Conservation (phyloP, 495 filamentous ascomycete species). For the Neurospora sp. region DNA sequence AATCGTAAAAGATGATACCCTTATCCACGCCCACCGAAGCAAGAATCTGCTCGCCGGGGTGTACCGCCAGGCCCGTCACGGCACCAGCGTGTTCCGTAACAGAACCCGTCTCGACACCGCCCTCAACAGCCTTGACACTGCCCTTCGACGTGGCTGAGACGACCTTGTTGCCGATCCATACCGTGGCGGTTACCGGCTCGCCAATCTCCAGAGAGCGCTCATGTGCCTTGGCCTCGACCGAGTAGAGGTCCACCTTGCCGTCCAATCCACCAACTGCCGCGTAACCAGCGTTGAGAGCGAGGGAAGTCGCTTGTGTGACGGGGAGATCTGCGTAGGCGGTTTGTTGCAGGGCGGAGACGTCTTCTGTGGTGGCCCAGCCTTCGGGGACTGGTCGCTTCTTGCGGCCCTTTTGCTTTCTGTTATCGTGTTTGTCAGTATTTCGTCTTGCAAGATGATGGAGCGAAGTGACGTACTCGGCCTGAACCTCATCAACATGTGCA, state of each 20-base stretch:
- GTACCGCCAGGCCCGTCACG: slow-evolving; percentile 65
- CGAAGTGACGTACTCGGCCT: slow-evolving; percentile 53
- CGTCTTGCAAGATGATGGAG: not conserved
- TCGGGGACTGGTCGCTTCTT: slow-evolving; percentile 81
- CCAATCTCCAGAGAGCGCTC: slow-evolving; percentile 54
- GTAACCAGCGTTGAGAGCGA: slow-evolving; percentile 62
- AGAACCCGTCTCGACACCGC: slow-evolving; percentile 50
- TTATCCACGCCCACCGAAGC: slow-evolving; percentile 87
- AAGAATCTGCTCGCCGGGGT: slow-evolving; percentile 76
- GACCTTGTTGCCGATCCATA: slow-evolving; percentile 69
- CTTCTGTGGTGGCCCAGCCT: slow-evolving; percentile 71
- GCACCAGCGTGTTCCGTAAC: slow-evolving; percentile 74
- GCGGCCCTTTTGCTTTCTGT: slow-evolving; percentile 70
- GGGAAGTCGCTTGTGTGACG: slow-evolving; percentile 46
- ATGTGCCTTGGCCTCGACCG: slow-evolving; percentile 58
- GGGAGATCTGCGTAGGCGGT: slow-evolving; percentile 54
- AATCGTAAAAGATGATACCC: slow-evolving; percentile 85
- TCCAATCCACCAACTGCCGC: slow-evolving; percentile 73
- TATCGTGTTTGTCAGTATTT: slow-evolving; percentile 11
- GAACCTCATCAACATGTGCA: slow-evolving; percentile 65
- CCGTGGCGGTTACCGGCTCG: slow-evolving; percentile 65
- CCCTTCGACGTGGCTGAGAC: slow-evolving; percentile 64
- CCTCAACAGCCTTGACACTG: slow-evolving; percentile 67
- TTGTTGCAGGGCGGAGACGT: slow-evolving; percentile 56
- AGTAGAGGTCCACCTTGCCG: slow-evolving; percentile 71